Evolutionary conservation across 2,329 filamentous ascomycete species (phyloP).

Genomic region (Cytospora paraplurivora): DNA sequence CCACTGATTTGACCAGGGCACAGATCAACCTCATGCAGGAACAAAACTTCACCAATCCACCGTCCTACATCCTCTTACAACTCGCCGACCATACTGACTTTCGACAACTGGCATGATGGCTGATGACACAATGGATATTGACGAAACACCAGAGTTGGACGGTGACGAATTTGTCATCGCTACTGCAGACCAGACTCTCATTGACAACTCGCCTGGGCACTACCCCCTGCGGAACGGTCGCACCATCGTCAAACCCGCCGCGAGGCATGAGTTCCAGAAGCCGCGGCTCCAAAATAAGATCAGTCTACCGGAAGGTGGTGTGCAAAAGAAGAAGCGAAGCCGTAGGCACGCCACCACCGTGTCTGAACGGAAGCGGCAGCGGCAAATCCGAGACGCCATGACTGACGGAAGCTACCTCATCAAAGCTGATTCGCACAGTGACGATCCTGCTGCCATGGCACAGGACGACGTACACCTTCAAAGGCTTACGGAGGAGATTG

Average conservation of each 20-base stretch:
- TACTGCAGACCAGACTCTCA: background rate
- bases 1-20: too few species aligned
- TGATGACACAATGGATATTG: background rate
- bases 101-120: background rate
- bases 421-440: background rate
- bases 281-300: background rate
- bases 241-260: background rate
- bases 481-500: background rate
- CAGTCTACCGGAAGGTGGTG: background rate
- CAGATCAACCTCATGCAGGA: too few species aligned
- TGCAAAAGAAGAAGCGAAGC: background rate
- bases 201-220: background rate
- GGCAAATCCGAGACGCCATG: background rate
- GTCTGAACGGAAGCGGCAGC: background rate
- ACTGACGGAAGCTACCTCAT: background rate
- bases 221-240: background rate
- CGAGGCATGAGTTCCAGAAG: background rate
- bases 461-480: background rate
- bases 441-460: fast-evolving
- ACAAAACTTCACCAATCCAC: background rate
- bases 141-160: background rate
- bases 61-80: background rate
- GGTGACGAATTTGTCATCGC: background rate
- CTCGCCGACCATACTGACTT: too few species aligned
- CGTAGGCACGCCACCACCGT: background rate